phyloP scores from a whole-genome alignment of 2,329 filamentous ascomycete genomes.

The Pleoardoris graminearum region DNA sequence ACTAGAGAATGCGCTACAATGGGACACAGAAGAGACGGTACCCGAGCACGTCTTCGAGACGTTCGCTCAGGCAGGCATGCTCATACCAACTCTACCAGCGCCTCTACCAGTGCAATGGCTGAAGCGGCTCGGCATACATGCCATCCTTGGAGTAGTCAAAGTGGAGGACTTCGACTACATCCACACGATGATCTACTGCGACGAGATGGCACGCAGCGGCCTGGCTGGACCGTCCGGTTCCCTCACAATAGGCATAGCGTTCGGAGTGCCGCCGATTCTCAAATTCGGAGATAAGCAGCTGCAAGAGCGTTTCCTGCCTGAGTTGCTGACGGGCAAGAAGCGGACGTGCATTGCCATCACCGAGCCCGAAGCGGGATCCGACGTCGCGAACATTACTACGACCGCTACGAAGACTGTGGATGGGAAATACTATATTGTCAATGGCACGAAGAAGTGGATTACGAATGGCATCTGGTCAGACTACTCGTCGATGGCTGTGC shows the following conservation, averaged over 20 bases:
- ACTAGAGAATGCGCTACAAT: conserved; percentile 65
- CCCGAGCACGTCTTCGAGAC: conserved; percentile 65
- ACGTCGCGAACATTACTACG: conserved; percentile 66
- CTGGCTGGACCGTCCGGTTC: conserved; percentile 65
- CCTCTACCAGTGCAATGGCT: conserved; percentile 71
- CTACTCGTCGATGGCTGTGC: conserved; percentile 65
- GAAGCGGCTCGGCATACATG: conserved; percentile 65
- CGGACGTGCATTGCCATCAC: conserved; percentile 77
- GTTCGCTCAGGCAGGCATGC: conserved; percentile 68
- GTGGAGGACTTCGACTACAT: conserved; percentile 76
- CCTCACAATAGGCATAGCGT: conserved; percentile 71
- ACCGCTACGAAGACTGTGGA: conserved; percentile 72
- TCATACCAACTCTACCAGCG: conserved; percentile 70
- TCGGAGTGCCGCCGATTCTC: conserved; percentile 69
- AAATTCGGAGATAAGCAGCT: conserved; percentile 66
- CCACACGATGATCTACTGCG: conserved; percentile 69
- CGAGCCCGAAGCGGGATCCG: conserved; percentile 72
- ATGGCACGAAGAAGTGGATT: conserved; percentile 71
- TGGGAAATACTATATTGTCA: conserved; percentile 71
- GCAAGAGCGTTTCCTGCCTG: conserved; percentile 68
- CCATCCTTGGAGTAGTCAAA: conserved; percentile 66
- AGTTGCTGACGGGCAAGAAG: conserved; percentile 67
- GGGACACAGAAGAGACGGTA: conserved; percentile 68
- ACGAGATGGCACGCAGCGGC: conserved; percentile 68
- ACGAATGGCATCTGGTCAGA: conserved; percentile 64